phyloP scores from a whole-genome alignment of 352 stramenopile species.

The Phytophthora foliorum region DNA sequence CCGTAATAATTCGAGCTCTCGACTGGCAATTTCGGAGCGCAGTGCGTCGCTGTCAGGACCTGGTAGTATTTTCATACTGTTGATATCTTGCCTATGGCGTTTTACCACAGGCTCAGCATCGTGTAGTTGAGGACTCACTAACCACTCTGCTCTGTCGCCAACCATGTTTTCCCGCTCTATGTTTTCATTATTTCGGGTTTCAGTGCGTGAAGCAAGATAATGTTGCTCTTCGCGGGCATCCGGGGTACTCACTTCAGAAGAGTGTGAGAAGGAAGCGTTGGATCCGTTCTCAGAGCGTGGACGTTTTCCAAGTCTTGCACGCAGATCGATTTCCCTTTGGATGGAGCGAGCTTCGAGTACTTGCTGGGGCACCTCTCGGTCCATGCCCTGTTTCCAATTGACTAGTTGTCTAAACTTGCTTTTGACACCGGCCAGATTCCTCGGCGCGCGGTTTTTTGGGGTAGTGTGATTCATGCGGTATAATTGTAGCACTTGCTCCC shows the following conservation, averaged over 20 bases:
- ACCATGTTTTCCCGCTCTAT: conserved; percentile 20
- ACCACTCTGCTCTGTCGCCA: conserved; percentile 6
- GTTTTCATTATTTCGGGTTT: conserved; percentile 27
- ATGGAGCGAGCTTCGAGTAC: conserved; percentile 44
- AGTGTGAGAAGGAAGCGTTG: conserved; percentile 11
- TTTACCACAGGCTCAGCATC: conserved; percentile 23
- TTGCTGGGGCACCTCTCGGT: conserved; percentile 18
- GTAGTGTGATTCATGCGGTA: conserved; percentile 39
- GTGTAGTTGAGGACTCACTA: conserved; percentile 11
- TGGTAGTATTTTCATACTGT: not conserved
- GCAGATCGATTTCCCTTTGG: conserved; percentile 33
- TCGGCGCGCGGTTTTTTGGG: conserved; percentile 37
- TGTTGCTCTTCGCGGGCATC: conserved; percentile 12
- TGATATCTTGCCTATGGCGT: conserved; percentile 12
- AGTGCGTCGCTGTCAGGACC: conserved; percentile 16
- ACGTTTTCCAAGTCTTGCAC: conserved; percentile 19
- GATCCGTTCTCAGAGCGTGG: conserved; percentile 19
- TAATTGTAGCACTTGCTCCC: conserved; percentile 43
- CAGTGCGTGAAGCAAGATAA: conserved; percentile 4
- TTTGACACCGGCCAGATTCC: conserved; percentile 37
- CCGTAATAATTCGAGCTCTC: conserved; percentile 39
- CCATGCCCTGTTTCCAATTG: conserved; percentile 34
- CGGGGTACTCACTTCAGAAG: conserved; percentile 9
- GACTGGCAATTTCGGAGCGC: conserved; percentile 38
- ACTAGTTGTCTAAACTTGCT: conserved; percentile 52